Evolutionary conservation across 2,329 filamentous ascomycete species (phyloP), one percentile per base, ranked within the genome.

Genomic region (Colletotrichum aenigma): DNA sequence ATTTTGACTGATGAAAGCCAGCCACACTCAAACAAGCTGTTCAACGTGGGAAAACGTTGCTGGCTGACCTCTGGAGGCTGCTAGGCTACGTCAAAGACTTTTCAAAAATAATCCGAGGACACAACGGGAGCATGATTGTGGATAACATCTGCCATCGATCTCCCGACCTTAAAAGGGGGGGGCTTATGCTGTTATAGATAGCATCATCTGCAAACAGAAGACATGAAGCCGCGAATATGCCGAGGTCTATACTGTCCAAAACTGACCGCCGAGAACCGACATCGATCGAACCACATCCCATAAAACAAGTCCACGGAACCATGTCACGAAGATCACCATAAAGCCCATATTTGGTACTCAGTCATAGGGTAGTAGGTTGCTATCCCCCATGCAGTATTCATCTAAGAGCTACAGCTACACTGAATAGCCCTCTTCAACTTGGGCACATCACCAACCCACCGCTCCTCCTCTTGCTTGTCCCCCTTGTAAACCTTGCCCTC

Each of bases 331-430:
- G 12, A 48, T 21, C 43, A 18, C 4, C 26, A 4, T 4, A 26
- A 26, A 4, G 26, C 4, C 26, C 4, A 26, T 21, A 2, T 48
- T 48, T 13, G 43, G 1, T 48, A 0, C 43, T 48, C n/a, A 48
- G 43, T 1, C 18, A 48, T 48, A 21, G 43, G 7, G 43, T 2
- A 48, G 10, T 13, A 48, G 6, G 4, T 12, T 21, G 7, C n/a
- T 48, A 7, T n/a, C 7, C 43, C 1, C 4, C 2, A 52, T 21
- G 43, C 7, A 21, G n/a, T 3, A 6, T 62, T 32, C 4, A 9
- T 52, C 76, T 88, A 98, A 28, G 96, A 98, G 83, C 95, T 98
- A 85, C 97, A 99, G 83, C 95, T 98, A 84, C 97, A 98, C 87
- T 98, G 96, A 91, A 98, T 92, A 38, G 94, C 94, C 79, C 95